Base-by-base conservation (phyloP, 495 filamentous ascomycete genomes). In the Hapsidospora chrysogenum region DNA sequence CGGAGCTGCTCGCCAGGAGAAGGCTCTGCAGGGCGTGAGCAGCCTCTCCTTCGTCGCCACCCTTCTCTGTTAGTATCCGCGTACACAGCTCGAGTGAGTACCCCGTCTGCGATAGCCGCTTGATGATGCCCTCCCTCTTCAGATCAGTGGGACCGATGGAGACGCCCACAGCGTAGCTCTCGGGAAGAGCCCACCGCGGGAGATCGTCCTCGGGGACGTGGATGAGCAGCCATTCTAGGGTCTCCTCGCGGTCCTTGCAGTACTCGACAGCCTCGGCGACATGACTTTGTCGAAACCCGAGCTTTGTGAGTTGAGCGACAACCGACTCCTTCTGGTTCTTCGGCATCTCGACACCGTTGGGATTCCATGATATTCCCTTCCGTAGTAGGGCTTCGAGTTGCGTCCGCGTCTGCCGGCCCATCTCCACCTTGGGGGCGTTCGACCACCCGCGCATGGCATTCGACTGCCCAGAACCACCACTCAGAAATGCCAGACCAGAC, bases 201-300 rank as follows among this genome's bases (percentile, higher is more conserved):
- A 95, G 57, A 51, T 97, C 89, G 51, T 96, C 92, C 53, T 97
- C 89, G 2, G 89, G 92, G 14, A 97, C 81, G 54, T 97, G 86
- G 20, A 96, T 80, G 15, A 97, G 64, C 14, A 97, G 71, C 89
- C 89, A 97, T 45, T 74, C 70, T 6, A 97, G 60, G 9, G 82
- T 72, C 53, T 96, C 92, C 50, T 96, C 86, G n/a, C 75, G 67
- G 51, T 93, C 84, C 57, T 84, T 92, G 53, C 84, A 93, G 44
- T 82, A 75, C 18, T 68, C 71, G 1, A 79, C 70, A 7, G 89
- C 92, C 56, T 97, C 89, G 49, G 92, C 78, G 26, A 83, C 68
- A 52, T 97, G 89, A 41, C 77, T 85, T 45, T 70, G 66, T 11
- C 89, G 72, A 48, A 97, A 97, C 0, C 85, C 85, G 16, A 92